Percentiles rank a stretch among this genome's conserved stretches.
phyloP scores from a whole-genome alignment of 169 alveolate species.

The Eimeria necatrix region DNA sequence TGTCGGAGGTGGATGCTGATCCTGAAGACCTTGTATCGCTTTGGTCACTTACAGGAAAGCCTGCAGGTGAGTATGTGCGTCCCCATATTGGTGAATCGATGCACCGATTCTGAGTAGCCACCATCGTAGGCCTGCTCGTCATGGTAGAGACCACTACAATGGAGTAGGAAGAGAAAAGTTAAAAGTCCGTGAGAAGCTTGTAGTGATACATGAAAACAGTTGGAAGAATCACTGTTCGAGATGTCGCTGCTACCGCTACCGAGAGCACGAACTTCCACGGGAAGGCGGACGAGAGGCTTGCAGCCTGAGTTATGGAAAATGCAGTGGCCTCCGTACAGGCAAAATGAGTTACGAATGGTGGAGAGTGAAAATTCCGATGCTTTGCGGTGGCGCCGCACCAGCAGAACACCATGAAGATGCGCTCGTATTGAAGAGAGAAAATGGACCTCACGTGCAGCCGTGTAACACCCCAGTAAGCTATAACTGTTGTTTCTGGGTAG shows the following conservation, averaged over 20 bases:
- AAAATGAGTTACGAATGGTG: slow-evolving; percentile 24
- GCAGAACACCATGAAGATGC: slow-evolving; percentile 32
- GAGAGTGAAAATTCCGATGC: slow-evolving; percentile 5
- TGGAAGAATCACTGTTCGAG: background rate
- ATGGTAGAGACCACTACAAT: slow-evolving; percentile 49
- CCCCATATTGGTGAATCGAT: slow-evolving; percentile 67
- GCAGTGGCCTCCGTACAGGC: slow-evolving; percentile 14
- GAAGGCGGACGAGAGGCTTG: slow-evolving; percentile 51
- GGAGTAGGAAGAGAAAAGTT: background rate
- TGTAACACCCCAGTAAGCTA: slow-evolving; percentile 17
- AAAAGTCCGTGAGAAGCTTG: background rate
- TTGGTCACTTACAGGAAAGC: background rate
- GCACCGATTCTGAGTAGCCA: slow-evolving; percentile 60
- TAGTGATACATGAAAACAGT: slow-evolving; percentile 7
- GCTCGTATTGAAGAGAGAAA: slow-evolving; percentile 34
- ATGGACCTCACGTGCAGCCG: slow-evolving; percentile 32
- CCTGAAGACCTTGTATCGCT: slow-evolving; percentile 11
- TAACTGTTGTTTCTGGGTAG: slow-evolving; percentile 7
- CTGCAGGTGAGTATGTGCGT: slow-evolving; percentile 53
- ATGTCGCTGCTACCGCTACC: slow-evolving; percentile 63
- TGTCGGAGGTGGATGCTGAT: background rate
- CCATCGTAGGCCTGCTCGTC: slow-evolving; percentile 65
- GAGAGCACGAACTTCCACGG: slow-evolving; percentile 30
- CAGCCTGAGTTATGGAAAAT: slow-evolving; percentile 26
- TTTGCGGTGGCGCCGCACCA: slow-evolving; percentile 49